Percentiles rank a stretch among this genome's conserved stretches.
Evolutionary conservation across 2,329 filamentous ascomycete genomes (phyloP).

Genomic region (Aspergillus candidus): DNA sequence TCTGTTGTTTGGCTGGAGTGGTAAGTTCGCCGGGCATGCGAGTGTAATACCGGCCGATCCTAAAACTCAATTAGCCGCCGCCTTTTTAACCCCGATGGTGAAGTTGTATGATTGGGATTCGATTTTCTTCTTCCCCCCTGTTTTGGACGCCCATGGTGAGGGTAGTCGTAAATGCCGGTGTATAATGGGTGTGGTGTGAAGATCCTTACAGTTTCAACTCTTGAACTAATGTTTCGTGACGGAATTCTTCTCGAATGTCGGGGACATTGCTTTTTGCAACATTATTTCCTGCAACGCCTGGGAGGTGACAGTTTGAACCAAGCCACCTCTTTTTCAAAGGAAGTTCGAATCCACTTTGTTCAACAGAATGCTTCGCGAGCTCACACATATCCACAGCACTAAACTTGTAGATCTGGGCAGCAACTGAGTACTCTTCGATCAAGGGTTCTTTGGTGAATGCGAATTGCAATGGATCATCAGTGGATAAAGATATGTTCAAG

Average conservation of each 20-base stretch:
- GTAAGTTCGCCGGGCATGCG: too few species aligned
- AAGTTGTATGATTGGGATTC: too few species aligned
- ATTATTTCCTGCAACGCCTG: conserved; percentile 77
- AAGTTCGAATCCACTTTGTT: conserved; percentile 88
- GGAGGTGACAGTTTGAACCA: conserved; percentile 67
- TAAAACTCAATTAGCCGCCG: too few species aligned
- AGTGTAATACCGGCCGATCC: too few species aligned
- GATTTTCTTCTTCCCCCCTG: too few species aligned
- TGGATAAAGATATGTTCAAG: conserved; percentile 90
- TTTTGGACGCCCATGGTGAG: neutral
- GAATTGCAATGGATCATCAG: conserved; percentile 94
- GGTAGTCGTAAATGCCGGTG: neutral
- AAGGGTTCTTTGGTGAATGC: conserved; percentile 97
- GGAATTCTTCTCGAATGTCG: conserved; percentile 82
- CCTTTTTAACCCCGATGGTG: too few species aligned
- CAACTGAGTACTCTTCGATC: conserved; percentile 97
- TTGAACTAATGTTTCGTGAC: conserved; percentile 76
- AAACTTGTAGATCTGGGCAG: conserved; percentile 96
- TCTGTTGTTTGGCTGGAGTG: too few species aligned
- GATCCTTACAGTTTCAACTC: conserved; percentile 70
- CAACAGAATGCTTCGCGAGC: conserved; percentile 89
- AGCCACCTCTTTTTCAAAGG: conserved; percentile 89
- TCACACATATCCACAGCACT: conserved; percentile 98
- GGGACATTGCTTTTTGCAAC: conserved; percentile 97
- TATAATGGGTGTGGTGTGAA: neutral